phyloP scores from a whole-genome alignment of 148 eudicot species.

The Vaccinium myrtillus region DNA sequence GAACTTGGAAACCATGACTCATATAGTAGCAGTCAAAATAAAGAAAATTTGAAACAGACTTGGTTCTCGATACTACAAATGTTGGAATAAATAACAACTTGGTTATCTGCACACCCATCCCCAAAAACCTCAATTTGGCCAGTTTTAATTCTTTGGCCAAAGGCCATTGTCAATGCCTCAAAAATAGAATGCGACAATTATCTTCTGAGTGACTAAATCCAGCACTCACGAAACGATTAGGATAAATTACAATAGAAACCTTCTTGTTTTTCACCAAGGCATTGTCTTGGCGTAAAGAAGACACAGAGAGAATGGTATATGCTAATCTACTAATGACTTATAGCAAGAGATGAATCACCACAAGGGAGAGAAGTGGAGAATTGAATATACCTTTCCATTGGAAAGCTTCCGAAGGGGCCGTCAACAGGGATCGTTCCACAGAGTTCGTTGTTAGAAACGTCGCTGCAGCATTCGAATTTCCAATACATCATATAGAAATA shows the following conservation, averaged over 20 bases:
- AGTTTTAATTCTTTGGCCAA: not conserved
- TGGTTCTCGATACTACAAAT: not conserved
- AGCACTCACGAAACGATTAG: not conserved
- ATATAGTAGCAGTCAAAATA: not conserved
- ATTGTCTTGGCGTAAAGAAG: not conserved
- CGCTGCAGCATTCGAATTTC: slow-evolving; percentile 32
- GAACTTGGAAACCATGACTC: not conserved
- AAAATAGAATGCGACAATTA: not conserved
- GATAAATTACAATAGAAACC: not conserved
- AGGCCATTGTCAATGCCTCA: not conserved
- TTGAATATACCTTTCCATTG: slow-evolving; percentile 41
- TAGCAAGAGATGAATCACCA: not conserved
- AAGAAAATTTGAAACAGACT: too few relatives aligned
- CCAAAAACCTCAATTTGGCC: not conserved
- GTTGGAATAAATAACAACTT: not conserved
- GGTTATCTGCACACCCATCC: not conserved
- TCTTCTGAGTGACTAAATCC: not conserved
- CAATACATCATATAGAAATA: not conserved
- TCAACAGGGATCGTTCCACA: slow-evolving; percentile 63
- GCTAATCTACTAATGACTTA: not conserved
- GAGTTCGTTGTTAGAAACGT: slow-evolving; percentile 48
- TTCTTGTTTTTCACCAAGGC: not conserved
- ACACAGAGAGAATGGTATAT: not conserved
- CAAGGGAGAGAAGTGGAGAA: not conserved
- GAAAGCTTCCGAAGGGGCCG: slow-evolving; percentile 46